These are phyloP conservation scores for Haematococcus lacustris DNA, from an alignment of 139 green algal genomes.

Conservation along the genomic window DNA sequence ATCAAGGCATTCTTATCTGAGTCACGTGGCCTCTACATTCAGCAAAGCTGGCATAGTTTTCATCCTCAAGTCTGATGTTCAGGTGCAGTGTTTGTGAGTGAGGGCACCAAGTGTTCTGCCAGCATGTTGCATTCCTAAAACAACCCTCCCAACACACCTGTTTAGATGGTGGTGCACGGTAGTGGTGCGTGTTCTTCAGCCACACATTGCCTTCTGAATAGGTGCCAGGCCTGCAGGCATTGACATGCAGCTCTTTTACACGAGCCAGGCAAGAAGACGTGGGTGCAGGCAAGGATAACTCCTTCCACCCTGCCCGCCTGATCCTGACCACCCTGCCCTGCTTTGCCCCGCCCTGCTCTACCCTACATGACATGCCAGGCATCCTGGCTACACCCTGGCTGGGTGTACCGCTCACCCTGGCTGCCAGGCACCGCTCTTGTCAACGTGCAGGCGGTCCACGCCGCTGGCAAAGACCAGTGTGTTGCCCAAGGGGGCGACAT, in stretches of 20 bases:
- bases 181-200: conserved; percentile 16
- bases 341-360: background rate
- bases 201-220: conserved; percentile 13
- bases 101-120: no score
- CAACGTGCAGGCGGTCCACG: background rate
- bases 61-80: no score
- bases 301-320: background rate
- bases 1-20: no score
- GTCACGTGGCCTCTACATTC: no score
- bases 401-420: background rate
- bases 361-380: background rate
- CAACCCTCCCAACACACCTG: no score
- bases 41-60: no score
- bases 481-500: background rate
- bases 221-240: conserved; percentile 8
- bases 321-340: background rate
- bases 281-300: background rate
- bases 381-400: background rate
- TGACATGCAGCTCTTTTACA: background rate
- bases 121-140: no score
- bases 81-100: no score
- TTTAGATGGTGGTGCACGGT: background rate
- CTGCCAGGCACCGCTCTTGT: background rate
- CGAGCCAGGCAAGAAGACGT: background rate
- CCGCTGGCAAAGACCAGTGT: background rate